Base-by-base conservation (phyloP, 768 basidiomycete species). In the Leccinum longicurvipes region DNA sequence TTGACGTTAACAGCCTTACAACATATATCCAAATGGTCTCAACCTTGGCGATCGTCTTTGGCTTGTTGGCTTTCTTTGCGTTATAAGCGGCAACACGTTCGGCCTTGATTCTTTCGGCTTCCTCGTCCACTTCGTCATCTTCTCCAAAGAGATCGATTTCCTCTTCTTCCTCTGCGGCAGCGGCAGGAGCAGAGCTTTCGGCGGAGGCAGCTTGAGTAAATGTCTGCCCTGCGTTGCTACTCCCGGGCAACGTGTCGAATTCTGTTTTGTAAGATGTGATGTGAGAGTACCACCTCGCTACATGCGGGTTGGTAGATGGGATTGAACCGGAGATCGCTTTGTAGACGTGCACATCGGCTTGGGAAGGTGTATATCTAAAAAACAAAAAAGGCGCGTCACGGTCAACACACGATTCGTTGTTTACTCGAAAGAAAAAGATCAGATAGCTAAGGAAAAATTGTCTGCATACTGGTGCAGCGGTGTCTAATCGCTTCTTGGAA, bases 401-500 rank as follows among this genome's bases (percentile, higher is more conserved):
- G 50, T 55, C 52, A 66, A 52, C 47, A 48, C n/a, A 29, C 24
- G 17, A 28, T 47, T 51, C 27, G 6, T 31, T 34, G 39, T 47
- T 44, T 55, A 31, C 51, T 45, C 29, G 14, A 47, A 9, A 48
- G 32, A n/a, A 48, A 54, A n/a, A 59, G 50, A 68, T 91, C 90
- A 91, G 89, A 83, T 66, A 71, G 86, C 87, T 82, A 85, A 80
- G 87, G 79, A 75, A 72, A 73, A 63, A 65, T 67, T 88, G 65
- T 91, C 89, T 77, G 86, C 89, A 91, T 76, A 72, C 72, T 81
- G 77, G 74, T 75, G 74, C 82, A 84, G 87, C 86, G 89, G 82
- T 89, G 87, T 92, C 91, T 93, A 87, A 78, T 85, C 89, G 85
- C 87, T 83, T 84, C 88, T 92, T 85, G 83, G 91, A 89, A 92